phyloP scores from a whole-genome alignment of 2,329 filamentous ascomycete genomes.

The Paecilomyces variotii region DNA sequence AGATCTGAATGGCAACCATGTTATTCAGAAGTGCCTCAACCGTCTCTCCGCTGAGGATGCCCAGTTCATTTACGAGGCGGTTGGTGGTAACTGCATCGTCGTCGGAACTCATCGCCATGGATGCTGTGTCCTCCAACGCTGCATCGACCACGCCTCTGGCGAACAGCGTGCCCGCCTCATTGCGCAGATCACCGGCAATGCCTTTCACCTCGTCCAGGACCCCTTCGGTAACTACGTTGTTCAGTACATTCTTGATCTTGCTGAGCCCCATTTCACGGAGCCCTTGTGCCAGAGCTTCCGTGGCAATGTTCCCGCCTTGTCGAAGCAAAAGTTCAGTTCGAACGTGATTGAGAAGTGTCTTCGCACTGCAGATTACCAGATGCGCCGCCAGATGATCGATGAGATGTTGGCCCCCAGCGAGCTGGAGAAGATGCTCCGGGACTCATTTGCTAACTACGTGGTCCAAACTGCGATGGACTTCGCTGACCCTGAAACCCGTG shows the following conservation, averaged over 20 bases:
- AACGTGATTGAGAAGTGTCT: constrained; percentile 97
- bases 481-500: constrained; percentile 64
- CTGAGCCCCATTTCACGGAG: constrained; percentile 78
- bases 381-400: constrained; percentile 72
- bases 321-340: constrained; percentile 97
- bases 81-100: constrained; percentile 75
- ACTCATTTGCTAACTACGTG: constrained; percentile 95
- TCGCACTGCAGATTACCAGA: constrained; percentile 67
- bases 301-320: constrained; percentile 62
- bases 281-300: constrained; percentile 77
- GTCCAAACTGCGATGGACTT: constrained; percentile 93
- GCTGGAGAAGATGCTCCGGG: constrained; percentile 80
- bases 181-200: constrained; percentile 75
- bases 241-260: constrained; percentile 95
- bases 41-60: constrained; percentile 77
- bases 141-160: constrained; percentile 92
- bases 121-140: constrained; percentile 95
- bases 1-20: constrained; percentile 96
- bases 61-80: constrained; percentile 94
- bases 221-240: constrained; percentile 98
- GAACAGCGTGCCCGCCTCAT: constrained; percentile 84
- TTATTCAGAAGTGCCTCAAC: constrained; percentile 98
- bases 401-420: constrained; percentile 69
- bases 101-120: constrained; percentile 96
- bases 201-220: constrained; percentile 85